A percentile compares a stretch with the other conserved stretches of the same genome.
These are phyloP conservation scores for Teunomyces barrocoloradensis DNA, from an alignment of 805 yeast species.

Conservation along the genomic window DNA sequence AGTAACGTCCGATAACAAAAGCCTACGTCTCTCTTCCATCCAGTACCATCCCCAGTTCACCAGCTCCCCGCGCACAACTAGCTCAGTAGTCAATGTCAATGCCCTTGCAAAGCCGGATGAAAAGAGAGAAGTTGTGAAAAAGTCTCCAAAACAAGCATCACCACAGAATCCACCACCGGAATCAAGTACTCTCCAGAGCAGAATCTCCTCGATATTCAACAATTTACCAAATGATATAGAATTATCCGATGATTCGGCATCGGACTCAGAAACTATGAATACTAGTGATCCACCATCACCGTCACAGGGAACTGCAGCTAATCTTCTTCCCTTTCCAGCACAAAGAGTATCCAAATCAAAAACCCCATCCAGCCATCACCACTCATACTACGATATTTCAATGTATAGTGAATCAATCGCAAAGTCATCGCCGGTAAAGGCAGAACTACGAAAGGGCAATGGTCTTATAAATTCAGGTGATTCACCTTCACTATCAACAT, in stretches of 20 bases:
- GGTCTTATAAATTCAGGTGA: conserved; percentile 1
- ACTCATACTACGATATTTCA: conserved; percentile 17
- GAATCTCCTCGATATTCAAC: conserved; percentile 40
- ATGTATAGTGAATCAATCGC: conserved; percentile 25
- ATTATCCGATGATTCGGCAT: conserved; percentile 45
- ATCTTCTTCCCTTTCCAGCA: background rate
- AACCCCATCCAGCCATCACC: conserved; percentile 5
- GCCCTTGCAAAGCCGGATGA: conserved; percentile 20
- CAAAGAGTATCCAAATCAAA: background rate
- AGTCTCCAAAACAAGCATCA: background rate
- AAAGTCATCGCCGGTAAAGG: conserved; percentile 26
- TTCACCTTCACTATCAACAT: conserved; percentile 25
- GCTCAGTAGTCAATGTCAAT: conserved; percentile 32
- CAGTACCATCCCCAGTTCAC: conserved; percentile 12
- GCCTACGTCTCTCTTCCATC: conserved; percentile 29
- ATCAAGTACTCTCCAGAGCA: conserved; percentile 23
- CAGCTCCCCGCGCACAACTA: conserved; percentile 14
- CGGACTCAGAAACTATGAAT: conserved; percentile 35
- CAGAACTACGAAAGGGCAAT: conserved; percentile 16
- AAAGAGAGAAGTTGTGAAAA: conserved; percentile 6
- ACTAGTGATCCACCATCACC: background rate
- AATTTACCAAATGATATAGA: conserved; percentile 48
- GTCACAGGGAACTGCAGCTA: background rate
- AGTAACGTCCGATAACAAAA: conserved; percentile 36
- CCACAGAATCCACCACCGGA: background rate